Evolutionary conservation across 768 basidiomycete genomes (phyloP), one percentile per base, ranked within the genome.

Genomic region (Lactarius sp.): DNA sequence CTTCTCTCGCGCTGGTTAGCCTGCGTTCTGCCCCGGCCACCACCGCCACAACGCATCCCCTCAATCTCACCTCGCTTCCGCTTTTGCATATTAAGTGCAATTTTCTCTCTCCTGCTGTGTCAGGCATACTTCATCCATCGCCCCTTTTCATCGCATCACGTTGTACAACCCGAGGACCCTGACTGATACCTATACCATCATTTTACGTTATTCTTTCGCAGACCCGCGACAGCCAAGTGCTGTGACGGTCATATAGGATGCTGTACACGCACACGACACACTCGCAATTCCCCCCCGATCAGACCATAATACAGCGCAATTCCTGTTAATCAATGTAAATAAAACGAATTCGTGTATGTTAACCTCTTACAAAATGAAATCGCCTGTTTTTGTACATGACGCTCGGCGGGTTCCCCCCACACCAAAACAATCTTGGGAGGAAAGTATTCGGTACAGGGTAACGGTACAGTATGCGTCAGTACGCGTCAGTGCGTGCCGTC

Each of bases 181-280:
- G 59, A 60, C 51, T 22, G 59, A 60, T 60, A 53, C 60, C 22
- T 61, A 14, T 46, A 61, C 42, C 41, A 27, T 52, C 52, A 53
- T 16, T 34, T 52, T 61, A 39, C 53, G 53, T 61, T 52, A 55
- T 61, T 49, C 13, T 10, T 20, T 18, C 60, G 36, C 53, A 57
- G 31, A 5, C 27, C 14, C n/a, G 54, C 4, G 27, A 56, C 31
- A 44, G 7, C 39, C 14, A 12, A 34, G 39, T 6, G n/a, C 36
- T 13, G 12, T 16, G 4, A 16, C 18, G 3, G 44, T 44, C 18
- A 18, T 44, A 16, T 44, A 44, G 5, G 27, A 56, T 41, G 51
- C 20, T 52, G 59, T 59, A 12, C 50, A n/a, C 31, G 22, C 27
- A 12, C 53, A 41, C 18, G 27, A 37, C 31, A 44, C 41, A 6